Percentiles rank a stretch among this genome's conserved stretches.
These are phyloP conservation scores for Suillus cothurnatus DNA, from an alignment of 768 basidiomycete genomes.

Conservation along the genomic window DNA sequence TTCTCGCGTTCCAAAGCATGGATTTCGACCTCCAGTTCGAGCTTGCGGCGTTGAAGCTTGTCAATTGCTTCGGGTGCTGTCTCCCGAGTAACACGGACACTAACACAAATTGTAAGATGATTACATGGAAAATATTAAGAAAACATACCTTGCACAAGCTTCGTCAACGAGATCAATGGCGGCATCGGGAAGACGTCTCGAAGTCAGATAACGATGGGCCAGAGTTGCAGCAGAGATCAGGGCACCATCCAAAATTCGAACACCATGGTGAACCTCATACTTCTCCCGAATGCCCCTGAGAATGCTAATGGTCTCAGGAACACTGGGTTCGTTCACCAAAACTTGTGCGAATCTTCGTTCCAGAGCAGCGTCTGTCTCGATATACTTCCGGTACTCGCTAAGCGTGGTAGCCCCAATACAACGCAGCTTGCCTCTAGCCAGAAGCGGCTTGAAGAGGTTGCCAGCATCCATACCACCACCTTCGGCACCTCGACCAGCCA, in stretches of 20 bases:
- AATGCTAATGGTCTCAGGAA: constrained; percentile 90
- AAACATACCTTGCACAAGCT: constrained; percentile 77
- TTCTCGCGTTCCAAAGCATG: constrained; percentile 94
- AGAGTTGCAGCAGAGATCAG: constrained; percentile 89
- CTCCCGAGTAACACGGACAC: constrained; percentile 90
- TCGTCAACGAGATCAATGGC: constrained; percentile 95
- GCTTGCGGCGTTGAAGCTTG: constrained; percentile 81
- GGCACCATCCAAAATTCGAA: constrained; percentile 85
- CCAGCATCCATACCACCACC: constrained; percentile 94
- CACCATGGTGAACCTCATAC: constrained; percentile 91
- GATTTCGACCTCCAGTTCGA: constrained; percentile 93
- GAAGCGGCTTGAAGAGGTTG: constrained; percentile 89
- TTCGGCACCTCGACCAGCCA: constrained; percentile 82
- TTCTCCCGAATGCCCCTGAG: constrained; percentile 93
- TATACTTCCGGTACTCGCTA: constrained; percentile 89
- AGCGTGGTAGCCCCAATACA: constrained; percentile 92
- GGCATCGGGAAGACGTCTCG: constrained; percentile 75
- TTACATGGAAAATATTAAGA: not conserved
- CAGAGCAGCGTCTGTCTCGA: constrained; percentile 90
- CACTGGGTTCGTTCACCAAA: constrained; percentile 86
- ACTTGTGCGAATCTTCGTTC: constrained; percentile 95
- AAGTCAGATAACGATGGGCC: constrained; percentile 91
- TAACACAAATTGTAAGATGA: constrained; percentile 30
- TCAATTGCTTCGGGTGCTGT: constrained; percentile 95
- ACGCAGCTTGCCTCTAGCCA: constrained; percentile 79